Evolutionary conservation across 495 filamentous ascomycete species (phyloP), one percentile per base, ranked within the genome.

Genomic region (Filosporella fistucella): DNA sequence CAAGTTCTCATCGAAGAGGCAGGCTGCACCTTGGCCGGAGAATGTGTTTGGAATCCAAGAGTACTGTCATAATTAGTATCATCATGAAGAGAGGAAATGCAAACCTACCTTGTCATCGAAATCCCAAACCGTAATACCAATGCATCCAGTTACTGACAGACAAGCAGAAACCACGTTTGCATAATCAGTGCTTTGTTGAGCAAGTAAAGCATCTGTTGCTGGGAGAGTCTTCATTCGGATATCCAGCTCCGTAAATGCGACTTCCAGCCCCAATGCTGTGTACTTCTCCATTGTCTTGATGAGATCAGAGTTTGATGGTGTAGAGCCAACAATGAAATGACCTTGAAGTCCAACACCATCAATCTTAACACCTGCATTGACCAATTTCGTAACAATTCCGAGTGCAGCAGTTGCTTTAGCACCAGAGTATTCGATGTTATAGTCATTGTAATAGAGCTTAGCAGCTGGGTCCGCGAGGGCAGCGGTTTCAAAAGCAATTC

Each of bases 101-200:
- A 40, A 20, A 33, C 26, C 14, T 36, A 43, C 47, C 39, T 71
- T 65, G 41, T 74, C 69, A 34, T 65, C 65, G 40, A 65, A 71
- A 58, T 84, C 85, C 86, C 85, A 89, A 24, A 84, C 81, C 12
- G 84, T 88, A 54, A 81, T 70, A 47, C 70, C 66, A 37, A 85
- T 60, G 55, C 85, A 89, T 21, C 80, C 82, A 18, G 81, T 75
- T 48, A 77, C 74, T 28, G 35, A 20, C 34, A 37, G 18, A 21
- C 30, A 67, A 55, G 37, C 62, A 36, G 21, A 24, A n/a, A 46
- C 30, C 24, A 20, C n/a, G 26, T 26, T 68, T 16, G 50, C 37
- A 49, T 86, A 89, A 48, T 77, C 76, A 4, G 65, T 69, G 22
- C 66, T 70, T 66, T 88, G 84, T 63, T 76, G 68, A 9, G 57